phyloP scores from a whole-genome alignment of 75 land plant genomes.

The Picea glauca region DNA sequence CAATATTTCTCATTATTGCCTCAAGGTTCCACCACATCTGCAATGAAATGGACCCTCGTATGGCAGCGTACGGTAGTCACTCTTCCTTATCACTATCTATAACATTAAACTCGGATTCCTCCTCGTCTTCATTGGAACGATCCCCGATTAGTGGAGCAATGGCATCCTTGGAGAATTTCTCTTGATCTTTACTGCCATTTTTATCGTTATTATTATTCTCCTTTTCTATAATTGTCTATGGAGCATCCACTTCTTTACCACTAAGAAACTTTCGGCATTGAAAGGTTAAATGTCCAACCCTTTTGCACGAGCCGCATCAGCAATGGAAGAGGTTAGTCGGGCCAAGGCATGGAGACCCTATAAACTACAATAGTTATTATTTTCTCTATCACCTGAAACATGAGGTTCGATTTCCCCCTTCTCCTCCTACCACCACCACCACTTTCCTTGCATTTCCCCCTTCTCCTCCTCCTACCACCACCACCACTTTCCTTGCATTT shows the following conservation, averaged over 20 bases:
- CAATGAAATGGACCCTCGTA: no score
- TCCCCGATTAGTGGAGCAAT: not conserved
- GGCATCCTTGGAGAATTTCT: not conserved
- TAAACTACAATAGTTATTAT: constrained; percentile 89
- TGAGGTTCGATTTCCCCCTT: no score
- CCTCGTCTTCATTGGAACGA: constrained; percentile 27
- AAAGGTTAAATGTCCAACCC: constrained; percentile 87
- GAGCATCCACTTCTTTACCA: constrained; percentile 55
- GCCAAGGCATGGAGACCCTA: constrained; percentile 93
- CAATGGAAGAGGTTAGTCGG: constrained; percentile 60
- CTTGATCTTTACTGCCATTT: no score
- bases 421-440: no score
- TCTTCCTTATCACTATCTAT: constrained; percentile 76
- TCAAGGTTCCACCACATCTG: no score
- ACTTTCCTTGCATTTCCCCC: no score
- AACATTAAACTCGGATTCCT: constrained; percentile 70
- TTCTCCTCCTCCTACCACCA: no score
- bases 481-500: no score
- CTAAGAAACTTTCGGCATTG: constrained; percentile 88
- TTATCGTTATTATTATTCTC: constrained; percentile 14
- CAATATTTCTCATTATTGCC: no score
- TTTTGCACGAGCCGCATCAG: constrained; percentile 82
- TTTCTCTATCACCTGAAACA: constrained; percentile 36
- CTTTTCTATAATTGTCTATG: constrained; percentile 30
- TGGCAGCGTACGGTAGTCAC: no score